Percentiles rank a stretch among this genome's conserved stretches.
These are phyloP conservation scores for Sanguinoderma infundibulare DNA, from an alignment of 1,284 basidiomycete genomes.

Conservation along the genomic window DNA sequence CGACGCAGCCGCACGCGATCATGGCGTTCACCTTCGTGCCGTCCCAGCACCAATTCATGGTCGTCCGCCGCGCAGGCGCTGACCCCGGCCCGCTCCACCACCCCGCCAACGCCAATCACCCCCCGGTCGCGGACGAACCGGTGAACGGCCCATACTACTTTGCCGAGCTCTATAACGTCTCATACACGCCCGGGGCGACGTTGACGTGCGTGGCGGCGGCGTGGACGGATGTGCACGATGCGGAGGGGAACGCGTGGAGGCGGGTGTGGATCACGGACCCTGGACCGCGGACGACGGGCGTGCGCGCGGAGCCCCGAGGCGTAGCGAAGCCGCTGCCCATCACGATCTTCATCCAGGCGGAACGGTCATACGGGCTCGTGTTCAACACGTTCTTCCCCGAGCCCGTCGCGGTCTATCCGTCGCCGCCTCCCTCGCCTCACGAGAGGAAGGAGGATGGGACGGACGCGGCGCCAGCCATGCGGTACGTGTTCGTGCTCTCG, in stretches of 20 bases:
- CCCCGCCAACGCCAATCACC: neutral
- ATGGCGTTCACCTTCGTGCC: slow-evolving; percentile 59
- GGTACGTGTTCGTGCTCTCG: slow-evolving; percentile 3
- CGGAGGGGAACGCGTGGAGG: slow-evolving; percentile 11
- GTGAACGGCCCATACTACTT: slow-evolving; percentile 13
- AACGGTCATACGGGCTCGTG: slow-evolving; percentile 3
- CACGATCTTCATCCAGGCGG: slow-evolving; percentile 15
- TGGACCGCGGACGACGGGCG: slow-evolving; percentile 39
- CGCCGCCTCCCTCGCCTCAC: too few relatives aligned
- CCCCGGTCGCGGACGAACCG: neutral
- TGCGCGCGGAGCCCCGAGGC: slow-evolving; percentile 34
- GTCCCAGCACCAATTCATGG: slow-evolving; percentile 55
- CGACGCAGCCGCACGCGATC: slow-evolving; percentile 46
- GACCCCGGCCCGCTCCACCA: slow-evolving; percentile 15
- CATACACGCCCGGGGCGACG: neutral
- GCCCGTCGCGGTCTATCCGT: too few relatives aligned
- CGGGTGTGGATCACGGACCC: slow-evolving; percentile 58
- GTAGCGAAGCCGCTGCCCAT: slow-evolving; percentile 47
- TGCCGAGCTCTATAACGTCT: slow-evolving; percentile 29
- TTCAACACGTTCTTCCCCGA: slow-evolving; percentile 25
- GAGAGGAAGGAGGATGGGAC: neutral
- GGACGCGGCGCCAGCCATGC: neutral
- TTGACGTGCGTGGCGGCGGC: slow-evolving; percentile 25
- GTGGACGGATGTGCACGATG: slow-evolving; percentile 7
- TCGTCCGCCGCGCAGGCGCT: slow-evolving; percentile 46